Base-by-base conservation (phyloP, 371 early-diverging fungal species). In the Entomophthora muscae region DNA sequence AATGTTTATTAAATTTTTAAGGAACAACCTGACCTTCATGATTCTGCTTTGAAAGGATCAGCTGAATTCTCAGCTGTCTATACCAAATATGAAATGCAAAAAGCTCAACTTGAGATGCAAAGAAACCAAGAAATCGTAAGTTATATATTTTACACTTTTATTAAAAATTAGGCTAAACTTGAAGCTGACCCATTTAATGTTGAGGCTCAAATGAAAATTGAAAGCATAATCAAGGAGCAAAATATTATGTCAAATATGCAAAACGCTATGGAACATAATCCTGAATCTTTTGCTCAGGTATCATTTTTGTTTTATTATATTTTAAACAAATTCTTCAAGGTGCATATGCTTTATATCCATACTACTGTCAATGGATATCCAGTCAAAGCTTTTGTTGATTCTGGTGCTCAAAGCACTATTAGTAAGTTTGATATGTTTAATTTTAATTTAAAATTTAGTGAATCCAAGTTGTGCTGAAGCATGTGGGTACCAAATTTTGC, bases 401-500 rank as follows among this genome's bases (percentile, higher is more conserved):
- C 95, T 3, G 98, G 97, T 24, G 98, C 98, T 12, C 97, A 96
- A 67, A 88, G 88, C 24, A 95, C 97, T 3, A 93, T 98, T 57
- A 94, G 91, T 90, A 79, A 72, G 80, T 76, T 0, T 29, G 27
- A 0, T 33, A 32, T n/a, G n/a, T n/a, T 21, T 42, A 42, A 23
- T 21, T 63, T 26, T 65, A 33, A n/a, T n/a, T n/a, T 65, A 17
- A 42, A 42, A 42, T 24, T 1, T 68, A 85, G 83, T 91, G 75
- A 89, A 86, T 67, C 82, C 84, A 1, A 83, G 81, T 54, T 89
- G 88, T 64, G 94, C 94, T 0, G 86, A 91, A 70, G 68, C 71
- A 27, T 95, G 95, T 73, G 88, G 83, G 64, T 69, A 68, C 32
- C 28, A 56, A 56, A 32, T 22, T 32, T 55, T 27, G n/a, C 23